These are phyloP conservation scores for Trypanosoma melophagium DNA, from an alignment of 208 protist species.

Conservation along the genomic window DNA sequence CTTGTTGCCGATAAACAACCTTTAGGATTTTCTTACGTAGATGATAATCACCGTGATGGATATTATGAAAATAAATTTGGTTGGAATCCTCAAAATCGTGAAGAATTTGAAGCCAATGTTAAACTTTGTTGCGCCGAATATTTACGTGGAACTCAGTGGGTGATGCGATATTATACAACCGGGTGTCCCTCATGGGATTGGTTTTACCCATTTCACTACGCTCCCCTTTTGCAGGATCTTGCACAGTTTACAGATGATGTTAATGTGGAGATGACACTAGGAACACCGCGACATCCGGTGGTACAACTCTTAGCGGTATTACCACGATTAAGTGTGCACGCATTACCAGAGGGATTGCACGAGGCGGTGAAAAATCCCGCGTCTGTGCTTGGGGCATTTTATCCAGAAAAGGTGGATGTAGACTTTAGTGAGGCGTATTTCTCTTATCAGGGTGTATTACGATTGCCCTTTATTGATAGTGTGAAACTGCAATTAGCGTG, in stretches of 20 bases:
- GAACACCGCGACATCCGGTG: constrained; percentile 94
- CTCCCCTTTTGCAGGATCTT: constrained; percentile 94
- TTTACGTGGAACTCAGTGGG: constrained; percentile 97
- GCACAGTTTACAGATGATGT: constrained; percentile 57
- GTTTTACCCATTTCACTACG: constrained; percentile 99
- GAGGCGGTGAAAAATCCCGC: constrained; percentile 87
- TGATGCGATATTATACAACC: constrained; percentile 99
- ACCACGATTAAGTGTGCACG: constrained; percentile 84
- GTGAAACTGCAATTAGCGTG: constrained; percentile 54
- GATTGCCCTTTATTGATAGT: constrained; percentile 87
- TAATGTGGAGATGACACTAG: constrained; percentile 66
- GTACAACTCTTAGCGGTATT: constrained; percentile 98
- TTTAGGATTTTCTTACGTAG: constrained; percentile 79
- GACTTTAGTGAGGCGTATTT: constrained; percentile 97
- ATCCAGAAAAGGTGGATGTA: constrained; percentile 95
- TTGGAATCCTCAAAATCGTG: constrained; percentile 38
- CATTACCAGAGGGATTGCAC: constrained; percentile 89
- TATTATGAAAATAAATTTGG: constrained; percentile 89
- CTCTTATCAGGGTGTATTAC: constrained; percentile 90
- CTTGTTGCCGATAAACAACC: constrained; percentile 69
- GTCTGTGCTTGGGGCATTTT: constrained; percentile 97
- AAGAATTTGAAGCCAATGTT: constrained; percentile 72
- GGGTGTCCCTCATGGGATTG: constrained; percentile 97
- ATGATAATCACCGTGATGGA: constrained; percentile 61
- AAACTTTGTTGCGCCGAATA: constrained; percentile 87